Base-by-base conservation (phyloP, 495 filamentous ascomycete species). In the Lineolata rhizophorae region DNA sequence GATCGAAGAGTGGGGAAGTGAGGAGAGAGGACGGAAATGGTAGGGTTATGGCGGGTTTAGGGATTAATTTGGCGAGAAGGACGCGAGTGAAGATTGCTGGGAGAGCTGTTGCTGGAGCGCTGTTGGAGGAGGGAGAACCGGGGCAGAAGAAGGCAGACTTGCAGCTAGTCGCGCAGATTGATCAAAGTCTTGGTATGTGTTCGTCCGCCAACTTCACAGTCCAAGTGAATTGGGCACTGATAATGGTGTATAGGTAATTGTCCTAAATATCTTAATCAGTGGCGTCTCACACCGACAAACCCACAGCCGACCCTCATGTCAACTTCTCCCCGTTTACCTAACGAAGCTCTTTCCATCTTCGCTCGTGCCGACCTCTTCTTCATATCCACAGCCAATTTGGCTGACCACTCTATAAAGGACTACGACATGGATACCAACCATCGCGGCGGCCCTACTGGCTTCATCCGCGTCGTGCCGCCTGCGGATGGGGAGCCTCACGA, bases 341-440 rank as follows among this genome's bases (percentile, higher is more conserved):
- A 46, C 15, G 50, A 54, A 26, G 74, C 75, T 8, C 30, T 78
- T 5, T 45, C 55, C 3, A 46, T 85, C 3, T 48, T 91, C 9
- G 48, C 39, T 5, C 64, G 69, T 38, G 65, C 76, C 13, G 81
- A 84, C 44, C 52, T 76, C 20, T 71, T 91, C 39, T 87, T 91
- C 47, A 54, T 87, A 12, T 72, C 74, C 17, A 70, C 66, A 21
- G 63, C 60, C 9, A 57, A 73, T 38, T 6, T n/a, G n/a, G 22
- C 6, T n/a, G 22, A n/a, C n/a, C n/a, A n/a, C n/a, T n/a, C n/a
- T n/a, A n/a, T n/a, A n/a, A 59, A 62, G n/a, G 44, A 45, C 9
- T 43, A 47, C 14, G 71, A 67, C 40, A 84, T 91, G 80, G 79
- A 84, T 47, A 76, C 72, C n/a, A 87, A 87, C 44, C 68, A 76